Evolutionary conservation across 345 rosid genomes (phyloP), one percentile per base, ranked within the genome.

Genomic region (Rubroshorea leprosula): DNA sequence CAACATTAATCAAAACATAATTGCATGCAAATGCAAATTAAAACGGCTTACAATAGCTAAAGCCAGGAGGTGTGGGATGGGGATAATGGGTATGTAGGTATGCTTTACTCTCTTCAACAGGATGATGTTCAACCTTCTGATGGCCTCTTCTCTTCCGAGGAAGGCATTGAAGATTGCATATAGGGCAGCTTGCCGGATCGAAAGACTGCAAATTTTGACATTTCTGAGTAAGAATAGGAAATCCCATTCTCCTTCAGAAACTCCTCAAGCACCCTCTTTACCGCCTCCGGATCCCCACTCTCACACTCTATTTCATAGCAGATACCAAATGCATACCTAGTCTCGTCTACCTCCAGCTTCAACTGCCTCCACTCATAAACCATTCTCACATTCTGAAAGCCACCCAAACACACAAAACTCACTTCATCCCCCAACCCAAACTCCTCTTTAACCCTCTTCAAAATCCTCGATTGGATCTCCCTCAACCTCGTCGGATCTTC

Each of bases 281-380:
- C 87, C 10, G 68, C 54, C 55, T 89, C 94, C 5, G 97, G 97
- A 62, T 86, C 84, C 39, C 26, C 78, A 19, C 66, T 84, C 73
- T 92, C 96, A 55, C 98, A 92, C 61, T 89, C 97, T 17, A 92
- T 62, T 77, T 89, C 97, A 47, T 77, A 92, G 43, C 78, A 80
- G 1, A 54, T 77, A 39, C 96, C 96, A 60, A 92, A 89, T 15
- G 60, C 79, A 61, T 69, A 89, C 62, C 64, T 79, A 1, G 94
- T 92, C 74, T 89, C 89, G 58, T 92, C 98, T 49, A 92, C 89
- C 78, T 89, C 96, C 73, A 89, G 64, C 35, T 67, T 84, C 69
- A 89, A 65, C 12, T 83, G 87, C 62, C 53, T 78, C 93, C 98
- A 84, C 3, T 83, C 74, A 49, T 83, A 77, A 16, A 83, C 86